These are phyloP conservation scores for Mycena epipterygia DNA, from an alignment of 768 basidiomycete genomes.

Conservation along the genomic window DNA sequence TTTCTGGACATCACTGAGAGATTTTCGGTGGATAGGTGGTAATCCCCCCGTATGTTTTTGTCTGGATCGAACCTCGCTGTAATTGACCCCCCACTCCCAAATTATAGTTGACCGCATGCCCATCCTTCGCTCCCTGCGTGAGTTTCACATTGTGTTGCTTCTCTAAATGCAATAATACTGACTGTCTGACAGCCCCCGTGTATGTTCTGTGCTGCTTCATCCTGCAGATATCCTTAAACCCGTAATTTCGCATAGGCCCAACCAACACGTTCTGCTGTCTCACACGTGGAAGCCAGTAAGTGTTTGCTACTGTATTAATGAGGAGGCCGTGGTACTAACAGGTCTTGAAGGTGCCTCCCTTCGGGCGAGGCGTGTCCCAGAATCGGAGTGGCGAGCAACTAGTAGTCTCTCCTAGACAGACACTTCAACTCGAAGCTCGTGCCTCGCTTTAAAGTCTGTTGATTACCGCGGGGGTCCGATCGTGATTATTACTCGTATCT, in stretches of 20 bases:
- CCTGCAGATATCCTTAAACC: not conserved
- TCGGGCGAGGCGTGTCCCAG: not conserved
- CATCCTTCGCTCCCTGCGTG: not conserved
- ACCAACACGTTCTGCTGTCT: not conserved
- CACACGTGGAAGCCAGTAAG: constrained; percentile 2
- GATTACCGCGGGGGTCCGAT: no score
- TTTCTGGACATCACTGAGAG: not conserved
- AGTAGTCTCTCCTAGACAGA: no score
- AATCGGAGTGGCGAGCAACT: constrained; percentile 1
- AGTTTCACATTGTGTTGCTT: not conserved
- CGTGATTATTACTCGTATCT: no score
- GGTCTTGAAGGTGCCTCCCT: not conserved
- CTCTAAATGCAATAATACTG: not conserved
- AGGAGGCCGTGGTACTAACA: not conserved
- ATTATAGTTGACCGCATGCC: constrained; percentile 1
- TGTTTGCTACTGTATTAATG: not conserved
- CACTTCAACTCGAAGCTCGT: no score
- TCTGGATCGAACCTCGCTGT: not conserved
- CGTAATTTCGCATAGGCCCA: not conserved
- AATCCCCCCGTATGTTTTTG: not conserved
- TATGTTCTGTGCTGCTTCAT: not conserved
- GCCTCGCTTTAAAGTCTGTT: no score
- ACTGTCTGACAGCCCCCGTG: not conserved
- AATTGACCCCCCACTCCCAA: not conserved
- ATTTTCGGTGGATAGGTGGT: not conserved